These are phyloP conservation scores for Rosa lucieae DNA, from an alignment of 306 rosid genomes.

Conservation along the genomic window DNA sequence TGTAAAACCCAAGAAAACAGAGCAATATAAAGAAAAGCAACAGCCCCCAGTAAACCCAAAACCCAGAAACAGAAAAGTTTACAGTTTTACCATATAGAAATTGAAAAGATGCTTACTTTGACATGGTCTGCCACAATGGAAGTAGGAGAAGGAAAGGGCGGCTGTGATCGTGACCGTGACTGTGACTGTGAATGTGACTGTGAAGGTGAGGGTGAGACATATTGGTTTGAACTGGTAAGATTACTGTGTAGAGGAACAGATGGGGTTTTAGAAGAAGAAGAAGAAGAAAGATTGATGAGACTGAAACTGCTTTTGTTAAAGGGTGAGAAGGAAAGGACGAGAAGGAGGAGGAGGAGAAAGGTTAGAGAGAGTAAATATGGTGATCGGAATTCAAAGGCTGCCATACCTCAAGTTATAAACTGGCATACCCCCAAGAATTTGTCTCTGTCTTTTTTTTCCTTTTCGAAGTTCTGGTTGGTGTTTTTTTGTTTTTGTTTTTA, in stretches of 20 bases:
- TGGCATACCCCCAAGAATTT: background rate
- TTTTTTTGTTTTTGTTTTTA: background rate
- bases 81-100: background rate
- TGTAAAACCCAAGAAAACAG: background rate
- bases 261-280: background rate
- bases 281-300: background rate
- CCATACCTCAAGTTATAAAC: slow-evolving; percentile 1
- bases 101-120: slow-evolving; percentile 11
- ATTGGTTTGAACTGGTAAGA: background rate
- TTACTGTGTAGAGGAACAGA: background rate
- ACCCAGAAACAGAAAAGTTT: no score
- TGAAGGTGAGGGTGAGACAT: background rate
- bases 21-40: background rate
- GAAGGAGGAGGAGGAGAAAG: slow-evolving; percentile 18
- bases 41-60: no score
- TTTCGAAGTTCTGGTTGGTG: background rate
- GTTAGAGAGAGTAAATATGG: slow-evolving; percentile 20
- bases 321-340: slow-evolving; percentile 10
- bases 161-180: background rate
- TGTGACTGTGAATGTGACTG: background rate
- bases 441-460: background rate
- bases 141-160: slow-evolving; percentile 13
- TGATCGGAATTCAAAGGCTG: slow-evolving; percentile 20
- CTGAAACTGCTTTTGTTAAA: slow-evolving; percentile 11
- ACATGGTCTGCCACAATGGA: slow-evolving; percentile 7